Conservation (phyloP, 2,329 filamentous ascomycete genomes). For the Paecilomyces dactylethromorphus region DNA sequence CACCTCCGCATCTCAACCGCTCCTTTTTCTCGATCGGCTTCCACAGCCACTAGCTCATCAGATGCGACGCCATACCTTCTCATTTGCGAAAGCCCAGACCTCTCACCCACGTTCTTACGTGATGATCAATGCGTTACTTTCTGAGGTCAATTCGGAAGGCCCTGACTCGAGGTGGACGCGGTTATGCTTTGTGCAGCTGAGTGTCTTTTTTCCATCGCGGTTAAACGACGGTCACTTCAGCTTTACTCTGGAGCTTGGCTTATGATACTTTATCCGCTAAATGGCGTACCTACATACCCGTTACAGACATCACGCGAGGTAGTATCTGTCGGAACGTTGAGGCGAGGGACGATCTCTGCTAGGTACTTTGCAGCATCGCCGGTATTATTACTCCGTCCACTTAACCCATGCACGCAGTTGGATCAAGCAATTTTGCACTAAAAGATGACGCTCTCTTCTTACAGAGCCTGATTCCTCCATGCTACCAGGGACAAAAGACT, state of each 20-base stretch:
- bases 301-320: background rate
- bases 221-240: background rate
- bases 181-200: background rate
- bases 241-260: background rate
- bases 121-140: background rate
- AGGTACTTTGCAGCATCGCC: too few relatives aligned
- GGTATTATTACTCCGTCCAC: too few relatives aligned
- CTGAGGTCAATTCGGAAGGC: background rate
- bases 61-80: background rate
- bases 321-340: too few relatives aligned
- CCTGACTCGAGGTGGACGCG: background rate
- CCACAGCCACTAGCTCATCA: background rate
- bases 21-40: background rate
- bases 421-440: background rate
- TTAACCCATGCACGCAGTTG: background rate
- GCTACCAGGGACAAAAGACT: too few relatives aligned
- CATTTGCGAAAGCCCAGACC: background rate
- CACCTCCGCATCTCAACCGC: background rate
- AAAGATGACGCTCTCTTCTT: too few relatives aligned
- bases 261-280: background rate
- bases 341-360: too few relatives aligned
- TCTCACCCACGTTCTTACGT: background rate
- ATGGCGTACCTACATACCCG: background rate
- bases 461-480: too few relatives aligned
- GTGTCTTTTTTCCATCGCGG: background rate